Percentiles rank a stretch among this genome's conserved stretches.
These are phyloP conservation scores for Oxytropis ochrocephala DNA, from an alignment of 306 rosid species.

Conservation along the genomic window DNA sequence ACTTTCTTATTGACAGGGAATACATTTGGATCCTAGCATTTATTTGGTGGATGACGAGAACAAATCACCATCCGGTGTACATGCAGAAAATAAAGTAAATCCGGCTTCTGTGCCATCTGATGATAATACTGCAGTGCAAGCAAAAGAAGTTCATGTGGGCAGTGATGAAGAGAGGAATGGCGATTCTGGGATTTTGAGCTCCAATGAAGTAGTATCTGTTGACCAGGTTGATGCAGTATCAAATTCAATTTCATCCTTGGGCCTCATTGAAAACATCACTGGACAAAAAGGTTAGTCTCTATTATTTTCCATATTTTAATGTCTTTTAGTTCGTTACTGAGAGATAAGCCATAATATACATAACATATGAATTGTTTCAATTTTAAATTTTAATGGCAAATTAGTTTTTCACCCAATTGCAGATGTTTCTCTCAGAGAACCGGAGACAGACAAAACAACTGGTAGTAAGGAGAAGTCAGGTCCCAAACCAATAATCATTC, in stretches of 20 bases:
- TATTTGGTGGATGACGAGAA: conserved; percentile 88
- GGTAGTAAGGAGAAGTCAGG: conserved; percentile 66
- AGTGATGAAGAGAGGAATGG: conserved; percentile 21
- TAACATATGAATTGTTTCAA: not conserved
- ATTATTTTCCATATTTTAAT: conserved; percentile 5
- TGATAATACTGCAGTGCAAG: conserved; percentile 33
- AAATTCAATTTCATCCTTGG: conserved; percentile 37
- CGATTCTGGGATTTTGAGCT: conserved; percentile 23
- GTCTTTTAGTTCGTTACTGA: conserved; percentile 1
- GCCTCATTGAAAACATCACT: conserved; percentile 29
- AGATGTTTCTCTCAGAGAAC: conserved; percentile 49
- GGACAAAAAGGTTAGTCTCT: conserved; percentile 43
- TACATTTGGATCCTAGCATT: conserved; percentile 96
- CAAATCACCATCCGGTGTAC: conserved; percentile 38
- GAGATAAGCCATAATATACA: conserved; percentile 8
- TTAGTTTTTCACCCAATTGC: conserved; percentile 19
- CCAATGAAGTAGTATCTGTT: conserved; percentile 28
- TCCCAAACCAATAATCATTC: conserved; percentile 70
- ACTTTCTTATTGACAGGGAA: conserved; percentile 51
- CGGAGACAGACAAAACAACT: conserved; percentile 26
- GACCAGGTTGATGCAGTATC: conserved; percentile 39
- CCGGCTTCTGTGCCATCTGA: conserved; percentile 27
- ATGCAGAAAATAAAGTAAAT: conserved; percentile 35
- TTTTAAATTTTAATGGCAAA: not conserved
- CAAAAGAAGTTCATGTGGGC: conserved; percentile 27